A percentile compares a stretch with the other conserved stretches of the same genome.
phyloP scores from a whole-genome alignment of 1,284 basidiomycete genomes.

The Albatrellus sp. region DNA sequence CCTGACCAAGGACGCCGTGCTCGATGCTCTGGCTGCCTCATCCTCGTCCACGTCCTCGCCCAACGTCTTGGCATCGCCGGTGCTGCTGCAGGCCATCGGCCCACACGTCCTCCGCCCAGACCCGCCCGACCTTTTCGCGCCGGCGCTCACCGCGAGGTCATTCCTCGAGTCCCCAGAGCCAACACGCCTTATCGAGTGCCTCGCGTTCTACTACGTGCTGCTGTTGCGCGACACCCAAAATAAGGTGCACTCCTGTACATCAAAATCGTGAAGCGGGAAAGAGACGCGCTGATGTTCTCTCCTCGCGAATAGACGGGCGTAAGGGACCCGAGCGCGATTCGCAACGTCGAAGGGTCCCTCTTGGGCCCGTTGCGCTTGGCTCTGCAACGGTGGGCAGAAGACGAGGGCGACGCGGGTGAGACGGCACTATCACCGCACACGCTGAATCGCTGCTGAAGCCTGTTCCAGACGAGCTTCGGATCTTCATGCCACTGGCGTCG shows the following conservation, averaged over 20 bases:
- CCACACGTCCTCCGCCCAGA: conserved; percentile 36
- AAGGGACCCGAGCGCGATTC: conserved; percentile 25
- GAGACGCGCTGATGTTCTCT: background rate
- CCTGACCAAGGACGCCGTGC: conserved; percentile 50
- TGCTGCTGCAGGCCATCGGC: conserved; percentile 37
- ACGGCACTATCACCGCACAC: background rate
- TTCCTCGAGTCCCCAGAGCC: conserved; percentile 38
- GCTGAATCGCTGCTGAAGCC: background rate
- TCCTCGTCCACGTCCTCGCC: conserved; percentile 14
- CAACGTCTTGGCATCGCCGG: conserved; percentile 33
- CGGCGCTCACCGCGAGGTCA: conserved; percentile 17
- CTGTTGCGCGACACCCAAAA: conserved; percentile 34
- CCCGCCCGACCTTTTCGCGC: conserved; percentile 29
- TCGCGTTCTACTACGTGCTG: conserved; percentile 41
- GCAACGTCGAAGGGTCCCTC: conserved; percentile 17
- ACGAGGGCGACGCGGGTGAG: conserved; percentile 12
- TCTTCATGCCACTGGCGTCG: conserved; percentile 13
- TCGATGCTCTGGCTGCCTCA: conserved; percentile 30
- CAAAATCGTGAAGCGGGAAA: background rate
- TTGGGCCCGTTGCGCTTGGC: conserved; percentile 18
- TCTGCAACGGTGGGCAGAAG: conserved; percentile 17
- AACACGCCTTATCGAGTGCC: conserved; percentile 34
- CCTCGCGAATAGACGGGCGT: conserved; percentile 36
- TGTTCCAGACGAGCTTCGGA: conserved; percentile 9
- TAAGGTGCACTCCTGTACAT: conserved; percentile 19